These are phyloP conservation scores for Biancaea sappan DNA, from an alignment of 306 rosid genomes.

Conservation along the genomic window DNA sequence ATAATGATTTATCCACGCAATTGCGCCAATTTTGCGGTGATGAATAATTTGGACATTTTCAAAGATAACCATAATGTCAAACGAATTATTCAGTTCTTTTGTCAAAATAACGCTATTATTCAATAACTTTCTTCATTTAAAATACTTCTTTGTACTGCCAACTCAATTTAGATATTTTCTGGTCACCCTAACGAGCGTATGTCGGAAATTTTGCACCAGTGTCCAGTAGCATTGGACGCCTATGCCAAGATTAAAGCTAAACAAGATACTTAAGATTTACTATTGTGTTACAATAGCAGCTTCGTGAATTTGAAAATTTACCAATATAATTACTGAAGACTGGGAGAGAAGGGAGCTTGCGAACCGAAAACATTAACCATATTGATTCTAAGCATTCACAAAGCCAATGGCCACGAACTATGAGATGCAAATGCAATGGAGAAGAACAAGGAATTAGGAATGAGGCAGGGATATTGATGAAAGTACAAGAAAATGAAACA, in stretches of 20 bases:
- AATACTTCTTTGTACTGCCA: no score
- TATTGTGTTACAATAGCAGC: background rate
- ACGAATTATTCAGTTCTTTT: no score
- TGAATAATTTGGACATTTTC: no score
- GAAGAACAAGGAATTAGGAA: background rate
- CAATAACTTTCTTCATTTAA: no score
- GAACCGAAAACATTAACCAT: slow-evolving; percentile 32
- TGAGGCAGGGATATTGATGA: slow-evolving; percentile 23
- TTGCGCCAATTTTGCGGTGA: no score
- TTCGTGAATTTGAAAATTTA: background rate
- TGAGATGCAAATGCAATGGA: slow-evolving; percentile 37
- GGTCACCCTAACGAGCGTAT: no score
- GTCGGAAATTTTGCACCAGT: slow-evolving; percentile 3
- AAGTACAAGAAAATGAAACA: slow-evolving; percentile 20
- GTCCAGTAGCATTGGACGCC: background rate
- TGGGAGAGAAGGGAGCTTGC: background rate
- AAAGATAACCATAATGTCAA: no score
- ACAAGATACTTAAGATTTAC: background rate
- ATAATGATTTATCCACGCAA: no score
- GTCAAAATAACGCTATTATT: no score
- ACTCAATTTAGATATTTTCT: no score
- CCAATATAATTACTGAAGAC: background rate
- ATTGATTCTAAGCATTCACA: slow-evolving; percentile 44
- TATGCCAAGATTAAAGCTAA: no score
- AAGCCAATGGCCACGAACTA: slow-evolving; percentile 32